Evolutionary conservation across 257 asterid species (phyloP), one percentile per base, ranked within the genome.

Genomic region (Hygrophila difformis): DNA sequence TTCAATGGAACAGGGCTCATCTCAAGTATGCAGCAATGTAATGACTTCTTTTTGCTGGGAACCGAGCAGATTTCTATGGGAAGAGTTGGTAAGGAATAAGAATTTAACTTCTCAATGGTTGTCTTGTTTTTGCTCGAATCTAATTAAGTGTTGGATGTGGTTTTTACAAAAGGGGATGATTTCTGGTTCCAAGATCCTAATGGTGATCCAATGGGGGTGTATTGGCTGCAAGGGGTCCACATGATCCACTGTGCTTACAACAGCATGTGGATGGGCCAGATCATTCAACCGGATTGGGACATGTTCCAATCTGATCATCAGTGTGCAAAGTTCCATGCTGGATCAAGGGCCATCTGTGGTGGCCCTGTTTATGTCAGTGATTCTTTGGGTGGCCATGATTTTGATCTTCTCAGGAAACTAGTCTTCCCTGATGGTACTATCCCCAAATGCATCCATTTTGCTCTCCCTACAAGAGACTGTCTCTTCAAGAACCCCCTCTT

Each of bases 191-290:
- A 78, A 57, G 94, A 82, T 42, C 91, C 91, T 0, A 82, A 73
- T 21, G 91, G 94, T 5, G 94, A 82, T 18, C 91, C 94, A 0
- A 76, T 73, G 65, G 94, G 94, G 51, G 94, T 64, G 4, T 82
- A 76, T 44, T 82, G 94, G 94, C 68, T 82, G 8, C 94, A 79
- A 59, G 94, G 94, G 43, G 94, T 82, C 40, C 91, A 82, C 72
- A 78, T 82, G 94, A 79, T 82, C 71, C 94, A 82, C 28, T 82
- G 94, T 41, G 89, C 94, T 51, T 82, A 72, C 67, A 78, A 82
- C 64, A 78, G 94, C 62, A 46, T 82, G 81, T 82, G 94, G 94
- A 82, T 79, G 91, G 91, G 89, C 4, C 94, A 82, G 35, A 53
- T 82, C 51, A 73, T 82, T 69, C 86, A 76, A 17, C 94, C 94